Conservation (phyloP, 345 rosid genomes). For the Aurinia saxatilis region DNA sequence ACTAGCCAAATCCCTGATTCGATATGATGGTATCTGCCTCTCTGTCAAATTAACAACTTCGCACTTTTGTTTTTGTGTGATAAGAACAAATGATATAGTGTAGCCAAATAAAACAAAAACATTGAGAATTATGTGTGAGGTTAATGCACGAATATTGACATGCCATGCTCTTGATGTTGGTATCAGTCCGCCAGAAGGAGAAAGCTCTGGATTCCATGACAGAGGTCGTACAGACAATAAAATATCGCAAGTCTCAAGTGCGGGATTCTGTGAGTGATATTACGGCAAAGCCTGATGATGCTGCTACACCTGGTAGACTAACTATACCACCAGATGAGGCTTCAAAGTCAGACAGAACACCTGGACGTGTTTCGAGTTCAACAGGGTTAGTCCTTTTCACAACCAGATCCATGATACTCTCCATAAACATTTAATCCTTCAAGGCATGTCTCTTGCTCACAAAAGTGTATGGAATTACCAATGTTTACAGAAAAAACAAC, state of each 20-base stretch:
- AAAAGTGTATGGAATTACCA: slow-evolving; percentile 1
- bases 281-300: slow-evolving; percentile 3
- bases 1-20: slow-evolving; percentile 70
- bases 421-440: background rate
- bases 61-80: background rate
- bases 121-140: background rate
- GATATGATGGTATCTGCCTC: slow-evolving; percentile 67
- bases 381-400: slow-evolving; percentile 42
- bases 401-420: background rate
- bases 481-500: background rate
- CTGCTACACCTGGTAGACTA: slow-evolving; percentile 36
- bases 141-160: background rate
- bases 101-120: background rate
- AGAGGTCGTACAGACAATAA: slow-evolving; percentile 84
- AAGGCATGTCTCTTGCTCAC: slow-evolving; percentile 6
- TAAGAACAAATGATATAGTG: background rate
- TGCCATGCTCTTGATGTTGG: slow-evolving; percentile 13
- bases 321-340: slow-evolving; percentile 33
- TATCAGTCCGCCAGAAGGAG: slow-evolving; percentile 80
- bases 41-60: background rate
- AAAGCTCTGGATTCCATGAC: slow-evolving; percentile 71
- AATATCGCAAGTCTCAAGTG: slow-evolving; percentile 46
- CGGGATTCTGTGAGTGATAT: slow-evolving; percentile 27
- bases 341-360: slow-evolving; percentile 43
- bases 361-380: slow-evolving; percentile 46